phyloP scores from a whole-genome alignment of 306 rosid species.

The Castanea crenata region DNA sequence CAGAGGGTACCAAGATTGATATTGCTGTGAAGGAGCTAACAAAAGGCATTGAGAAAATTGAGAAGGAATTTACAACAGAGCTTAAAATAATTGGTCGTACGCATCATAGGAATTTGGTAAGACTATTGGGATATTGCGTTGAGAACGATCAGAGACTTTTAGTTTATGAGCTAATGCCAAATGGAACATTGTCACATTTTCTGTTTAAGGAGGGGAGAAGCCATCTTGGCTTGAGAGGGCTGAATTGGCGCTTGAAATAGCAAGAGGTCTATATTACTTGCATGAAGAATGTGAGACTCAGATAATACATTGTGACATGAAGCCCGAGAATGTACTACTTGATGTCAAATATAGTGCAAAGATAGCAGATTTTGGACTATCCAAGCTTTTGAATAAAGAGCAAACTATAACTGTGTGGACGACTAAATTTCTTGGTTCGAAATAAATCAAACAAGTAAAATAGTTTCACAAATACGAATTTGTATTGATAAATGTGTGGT shows the following conservation, averaged over 20 bases:
- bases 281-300: conserved; percentile 34
- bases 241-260: conserved; percentile 35
- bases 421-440: too few species aligned
- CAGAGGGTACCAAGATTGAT: conserved; percentile 20
- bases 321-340: conserved; percentile 39
- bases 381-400: conserved; percentile 31
- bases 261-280: conserved; percentile 32
- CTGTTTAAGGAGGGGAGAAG: conserved; percentile 24
- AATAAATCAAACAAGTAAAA: too few species aligned
- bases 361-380: conserved; percentile 40
- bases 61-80: too few species aligned
- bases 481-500: too few species aligned
- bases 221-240: conserved; percentile 33
- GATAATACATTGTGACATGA: conserved; percentile 43
- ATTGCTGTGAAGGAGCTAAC: conserved; percentile 36
- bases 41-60: conserved; percentile 21
- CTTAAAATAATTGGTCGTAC: too few species aligned
- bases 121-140: too few species aligned
- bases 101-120: too few species aligned
- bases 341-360: conserved; percentile 29
- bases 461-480: too few species aligned
- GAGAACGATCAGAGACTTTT: conserved; percentile 29
- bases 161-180: conserved; percentile 40
- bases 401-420: too few species aligned
- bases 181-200: conserved; percentile 19